Evolutionary conservation across 2,329 filamentous ascomycete genomes (phyloP).

Genomic region (Clonostachys solani): DNA sequence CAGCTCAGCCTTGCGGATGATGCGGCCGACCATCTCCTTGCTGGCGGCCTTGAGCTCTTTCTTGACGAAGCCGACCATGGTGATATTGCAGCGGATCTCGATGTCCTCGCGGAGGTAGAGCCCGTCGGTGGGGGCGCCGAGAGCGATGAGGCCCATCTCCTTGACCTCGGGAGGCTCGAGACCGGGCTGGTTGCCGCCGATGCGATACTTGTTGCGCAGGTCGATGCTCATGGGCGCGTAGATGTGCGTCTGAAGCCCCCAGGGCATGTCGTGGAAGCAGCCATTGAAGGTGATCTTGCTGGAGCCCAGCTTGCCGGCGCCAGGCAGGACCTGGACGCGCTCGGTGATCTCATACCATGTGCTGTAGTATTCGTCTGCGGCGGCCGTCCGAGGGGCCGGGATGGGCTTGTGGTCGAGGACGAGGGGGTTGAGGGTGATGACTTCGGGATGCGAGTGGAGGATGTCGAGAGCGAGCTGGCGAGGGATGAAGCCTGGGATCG

Average conservation of each 20-base stretch:
- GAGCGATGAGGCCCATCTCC: conserved; percentile 54
- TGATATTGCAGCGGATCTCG: conserved; percentile 65
- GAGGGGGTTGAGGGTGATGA: conserved; percentile 67
- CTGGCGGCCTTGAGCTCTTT: conserved; percentile 62
- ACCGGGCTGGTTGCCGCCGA: conserved; percentile 65
- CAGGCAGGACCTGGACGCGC: conserved; percentile 64
- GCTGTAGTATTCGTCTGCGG: conserved; percentile 66
- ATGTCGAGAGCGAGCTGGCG: conserved; percentile 70
- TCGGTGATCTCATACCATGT: conserved; percentile 72
- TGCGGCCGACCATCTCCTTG: conserved; percentile 62
- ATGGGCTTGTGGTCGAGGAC: conserved; percentile 61
- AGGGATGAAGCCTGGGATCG: conserved; percentile 65
- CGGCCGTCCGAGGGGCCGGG: conserved; percentile 62
- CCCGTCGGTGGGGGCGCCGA: conserved; percentile 59
- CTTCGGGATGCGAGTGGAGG: conserved; percentile 65
- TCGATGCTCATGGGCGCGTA: conserved; percentile 66
- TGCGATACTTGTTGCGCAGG: conserved; percentile 63
- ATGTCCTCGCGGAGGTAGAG: conserved; percentile 68
- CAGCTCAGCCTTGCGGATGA: conserved; percentile 69
- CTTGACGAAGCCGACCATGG: conserved; percentile 62
- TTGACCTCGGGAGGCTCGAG: conserved; percentile 55
- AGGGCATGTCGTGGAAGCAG: conserved; percentile 69
- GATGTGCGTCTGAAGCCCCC: conserved; percentile 68
- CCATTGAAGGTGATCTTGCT: conserved; percentile 66
- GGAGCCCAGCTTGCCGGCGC: conserved; percentile 59